These are phyloP conservation scores for Colletotrichum incanum DNA, from an alignment of 2,329 filamentous ascomycete genomes.

Conservation along the genomic window DNA sequence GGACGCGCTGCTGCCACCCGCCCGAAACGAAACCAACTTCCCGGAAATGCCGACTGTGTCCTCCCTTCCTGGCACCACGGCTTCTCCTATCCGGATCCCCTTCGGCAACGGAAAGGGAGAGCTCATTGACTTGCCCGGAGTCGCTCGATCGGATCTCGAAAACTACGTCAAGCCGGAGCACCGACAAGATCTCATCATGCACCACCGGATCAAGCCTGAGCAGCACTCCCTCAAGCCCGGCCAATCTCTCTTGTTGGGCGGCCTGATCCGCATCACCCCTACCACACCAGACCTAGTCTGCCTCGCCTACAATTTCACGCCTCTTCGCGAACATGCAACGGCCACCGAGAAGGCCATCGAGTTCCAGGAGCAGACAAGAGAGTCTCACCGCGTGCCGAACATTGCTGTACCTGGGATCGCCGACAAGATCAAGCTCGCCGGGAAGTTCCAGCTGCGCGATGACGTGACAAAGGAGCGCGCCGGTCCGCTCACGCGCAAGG, in stretches of 20 bases:
- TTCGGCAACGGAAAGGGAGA: constrained; percentile 91
- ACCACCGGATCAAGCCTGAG: constrained; percentile 79
- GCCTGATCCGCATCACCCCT: constrained; percentile 90
- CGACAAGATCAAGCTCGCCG: constrained; percentile 77
- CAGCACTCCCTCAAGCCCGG: constrained; percentile 81
- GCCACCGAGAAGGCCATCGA: constrained; percentile 83
- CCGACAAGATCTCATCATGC: constrained; percentile 83
- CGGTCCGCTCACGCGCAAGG: constrained; percentile 78
- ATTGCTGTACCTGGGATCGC: constrained; percentile 74
- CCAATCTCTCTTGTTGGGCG: constrained; percentile 87
- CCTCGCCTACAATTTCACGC: constrained; percentile 89
- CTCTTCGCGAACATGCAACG: constrained; percentile 83
- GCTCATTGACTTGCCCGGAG: constrained; percentile 91
- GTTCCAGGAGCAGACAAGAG: constrained; percentile 76
- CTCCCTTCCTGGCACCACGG: constrained; percentile 91
- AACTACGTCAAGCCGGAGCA: constrained; percentile 78
- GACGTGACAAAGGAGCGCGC: constrained; percentile 88
- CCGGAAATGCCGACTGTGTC: constrained; percentile 91
- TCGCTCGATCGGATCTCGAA: constrained; percentile 82
- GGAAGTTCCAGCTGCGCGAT: constrained; percentile 80
- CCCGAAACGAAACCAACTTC: constrained; percentile 80
- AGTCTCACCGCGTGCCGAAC: constrained; percentile 71
- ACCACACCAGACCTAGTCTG: constrained; percentile 75
- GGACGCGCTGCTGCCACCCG: constrained; percentile 80
- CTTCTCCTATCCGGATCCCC: constrained; percentile 92